A percentile compares a stretch with the other conserved stretches of the same genome.
Conservation (phyloP, 2,329 filamentous ascomycete species). For the Fusarium coicis region DNA sequence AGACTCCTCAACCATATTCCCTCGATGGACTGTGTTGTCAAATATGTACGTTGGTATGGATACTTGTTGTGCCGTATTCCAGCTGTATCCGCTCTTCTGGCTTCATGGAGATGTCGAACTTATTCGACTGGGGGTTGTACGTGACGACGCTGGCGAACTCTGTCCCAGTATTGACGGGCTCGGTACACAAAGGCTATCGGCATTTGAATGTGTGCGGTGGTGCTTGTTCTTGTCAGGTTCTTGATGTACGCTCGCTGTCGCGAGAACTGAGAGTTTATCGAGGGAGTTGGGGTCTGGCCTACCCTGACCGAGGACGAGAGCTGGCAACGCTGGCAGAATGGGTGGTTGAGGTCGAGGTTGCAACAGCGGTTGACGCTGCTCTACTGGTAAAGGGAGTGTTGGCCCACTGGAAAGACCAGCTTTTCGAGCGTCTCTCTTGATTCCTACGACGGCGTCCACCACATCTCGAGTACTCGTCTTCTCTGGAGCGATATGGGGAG, state of each 20-base stretch:
- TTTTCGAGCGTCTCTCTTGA: constrained; percentile 38
- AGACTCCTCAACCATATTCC: not conserved
- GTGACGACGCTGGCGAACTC: constrained; percentile 38
- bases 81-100: constrained; percentile 35
- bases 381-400: constrained; percentile 23
- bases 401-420: constrained; percentile 6
- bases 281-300: constrained; percentile 39
- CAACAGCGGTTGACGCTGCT: constrained; percentile 36
- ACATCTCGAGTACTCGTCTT: constrained; percentile 41
- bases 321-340: constrained; percentile 32
- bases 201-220: constrained; percentile 27
- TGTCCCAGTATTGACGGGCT: constrained; percentile 37
- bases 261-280: constrained; percentile 53
- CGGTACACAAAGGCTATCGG: constrained; percentile 40
- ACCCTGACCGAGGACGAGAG: constrained; percentile 42
- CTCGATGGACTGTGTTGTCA: constrained; percentile 18
- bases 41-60: not conserved
- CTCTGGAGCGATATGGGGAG: constrained; percentile 27
- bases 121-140: constrained; percentile 36
- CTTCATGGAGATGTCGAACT: constrained; percentile 41
- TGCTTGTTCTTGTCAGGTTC: constrained; percentile 40
- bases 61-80: constrained; percentile 21
- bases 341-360: constrained; percentile 37
- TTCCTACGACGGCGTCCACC: constrained; percentile 43
- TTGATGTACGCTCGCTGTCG: constrained; percentile 50